phyloP scores from a whole-genome alignment of 192 early-diverging fungal genomes.

The Spinellus fusiger region DNA sequence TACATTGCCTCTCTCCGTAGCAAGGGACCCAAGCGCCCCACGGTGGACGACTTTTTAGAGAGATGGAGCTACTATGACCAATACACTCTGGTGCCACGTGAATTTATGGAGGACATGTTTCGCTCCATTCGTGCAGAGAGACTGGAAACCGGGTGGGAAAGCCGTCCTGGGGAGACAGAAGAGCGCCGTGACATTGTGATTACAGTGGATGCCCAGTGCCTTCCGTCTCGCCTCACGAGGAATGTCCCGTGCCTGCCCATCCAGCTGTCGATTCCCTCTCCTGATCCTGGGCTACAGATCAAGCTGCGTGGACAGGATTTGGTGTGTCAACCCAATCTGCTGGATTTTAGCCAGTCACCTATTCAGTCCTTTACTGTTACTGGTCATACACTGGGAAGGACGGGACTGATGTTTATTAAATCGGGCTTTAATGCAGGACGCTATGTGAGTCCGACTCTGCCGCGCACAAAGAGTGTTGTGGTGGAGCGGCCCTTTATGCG shows the following conservation, averaged over 20 bases:
- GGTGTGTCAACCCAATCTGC: constrained; percentile 42
- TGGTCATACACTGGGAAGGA: constrained; percentile 51
- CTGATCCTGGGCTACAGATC: constrained; percentile 53
- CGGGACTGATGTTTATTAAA: constrained; percentile 51
- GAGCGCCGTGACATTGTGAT: constrained; percentile 22
- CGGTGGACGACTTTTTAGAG: constrained; percentile 18
- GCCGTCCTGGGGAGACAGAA: neutral
- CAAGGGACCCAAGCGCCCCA: neutral
- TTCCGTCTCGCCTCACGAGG: constrained; percentile 52
- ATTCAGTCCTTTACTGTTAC: constrained; percentile 52
- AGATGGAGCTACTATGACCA: constrained; percentile 30
- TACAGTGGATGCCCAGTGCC: constrained; percentile 33
- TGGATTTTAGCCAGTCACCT: constrained; percentile 46
- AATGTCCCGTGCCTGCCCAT: constrained; percentile 49
- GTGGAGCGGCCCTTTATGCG: constrained; percentile 61
- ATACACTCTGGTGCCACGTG: constrained; percentile 24
- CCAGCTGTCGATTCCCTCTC: constrained; percentile 46
- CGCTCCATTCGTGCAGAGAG: constrained; percentile 37
- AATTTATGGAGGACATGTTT: constrained; percentile 37
- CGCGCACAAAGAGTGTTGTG: constrained; percentile 48
- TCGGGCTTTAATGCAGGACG: constrained; percentile 39
- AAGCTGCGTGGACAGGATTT: constrained; percentile 56
- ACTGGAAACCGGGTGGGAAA: constrained; percentile 43
- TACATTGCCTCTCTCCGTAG: constrained; percentile 13
- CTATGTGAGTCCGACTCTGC: constrained; percentile 39